Evolutionary conservation across 2,329 filamentous ascomycete genomes (phyloP), one percentile per base, ranked within the genome.

Genomic region (Curvularia hawaiiensis): DNA sequence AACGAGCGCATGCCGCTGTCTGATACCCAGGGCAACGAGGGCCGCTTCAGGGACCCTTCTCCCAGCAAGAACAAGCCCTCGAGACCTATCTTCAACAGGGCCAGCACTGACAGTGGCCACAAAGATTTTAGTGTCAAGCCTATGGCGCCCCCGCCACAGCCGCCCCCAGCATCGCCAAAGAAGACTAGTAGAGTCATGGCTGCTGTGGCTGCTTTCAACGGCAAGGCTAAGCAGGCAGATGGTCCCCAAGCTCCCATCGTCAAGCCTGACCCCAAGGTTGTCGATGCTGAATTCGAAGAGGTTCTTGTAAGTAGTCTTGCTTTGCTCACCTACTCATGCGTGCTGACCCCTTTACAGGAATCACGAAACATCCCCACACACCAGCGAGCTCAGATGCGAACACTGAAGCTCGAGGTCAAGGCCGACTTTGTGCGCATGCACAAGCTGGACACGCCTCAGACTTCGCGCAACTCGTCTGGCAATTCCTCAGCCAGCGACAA

Each of bases 391-490:
- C 96, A 96, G 79, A 97, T 99, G 92, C 86, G 94, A 45, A 93
- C 88, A 55, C 81, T 99, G 59, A 92, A 91, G 61, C 85, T 91
- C 63, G 90, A 90, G 35, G 93, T 98, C 80, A 99, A 99, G 78
- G 91, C 92, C 73, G 93, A 98, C 72, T 96, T 99, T 69, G 92
- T 98, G 68, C 88, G 89, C 52, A 93, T 96, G 74, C 91, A 97
- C 73, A 91, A 90, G 88, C 83, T 77, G 80, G 81, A 74, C 82
- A 83, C 52, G 78, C 80, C 65, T 78, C 72, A 69, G 78, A 78
- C 63, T 80, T 62, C 78, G 75, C 64, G 82, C 79, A 67, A 75
- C 80, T 69, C 78, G 77, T 71, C 81, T 64, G 73, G 66, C 72
- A 80, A 73, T 65, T 77, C 62, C 16, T 65, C 69, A 2, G 60